Evolutionary conservation across 2,329 filamentous ascomycete genomes (phyloP).

Genomic region (Aspergillus tubingensis): DNA sequence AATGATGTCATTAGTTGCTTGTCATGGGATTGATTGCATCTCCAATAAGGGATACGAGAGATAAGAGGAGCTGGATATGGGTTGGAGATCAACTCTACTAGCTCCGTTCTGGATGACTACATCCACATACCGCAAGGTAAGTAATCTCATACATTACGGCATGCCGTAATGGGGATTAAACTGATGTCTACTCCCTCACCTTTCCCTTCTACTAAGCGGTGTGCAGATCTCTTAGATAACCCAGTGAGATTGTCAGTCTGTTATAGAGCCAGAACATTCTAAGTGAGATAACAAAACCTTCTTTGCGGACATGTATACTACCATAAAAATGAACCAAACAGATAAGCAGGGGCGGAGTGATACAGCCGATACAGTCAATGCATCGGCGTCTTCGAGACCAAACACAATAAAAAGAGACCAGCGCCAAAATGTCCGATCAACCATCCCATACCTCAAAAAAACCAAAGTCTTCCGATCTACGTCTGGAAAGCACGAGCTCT

Average conservation of each 20-base stretch:
- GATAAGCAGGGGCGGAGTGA: constrained; percentile 25
- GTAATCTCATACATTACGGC: too few relatives aligned
- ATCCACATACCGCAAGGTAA: too few relatives aligned
- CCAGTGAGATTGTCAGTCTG: constrained; percentile 41
- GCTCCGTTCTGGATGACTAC: too few relatives aligned
- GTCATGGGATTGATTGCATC: too few relatives aligned
- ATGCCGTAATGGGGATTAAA: too few relatives aligned
- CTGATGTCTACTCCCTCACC: background rate
- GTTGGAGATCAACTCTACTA: too few relatives aligned
- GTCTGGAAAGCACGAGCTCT: constrained; percentile 10
- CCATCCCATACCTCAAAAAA: constrained; percentile 20
- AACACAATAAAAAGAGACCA: constrained; percentile 25
- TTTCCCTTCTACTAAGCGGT: background rate
- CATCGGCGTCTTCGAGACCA: constrained; percentile 18
- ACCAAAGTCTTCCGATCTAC: constrained; percentile 7
- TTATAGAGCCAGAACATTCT: constrained; percentile 21
- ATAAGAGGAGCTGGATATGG: too few relatives aligned
- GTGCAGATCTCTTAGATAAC: background rate
- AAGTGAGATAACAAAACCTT: constrained; percentile 27
- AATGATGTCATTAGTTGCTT: too few relatives aligned
- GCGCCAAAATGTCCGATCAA: constrained; percentile 31
- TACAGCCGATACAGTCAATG: constrained; percentile 21
- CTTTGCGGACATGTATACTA: constrained; percentile 30
- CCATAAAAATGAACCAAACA: constrained; percentile 29
- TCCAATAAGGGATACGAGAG: too few relatives aligned